A percentile compares a stretch with the other conserved stretches of the same genome.
phyloP scores from a whole-genome alignment of 208 protist genomes.

The Acanthamoeba triangularis region DNA sequence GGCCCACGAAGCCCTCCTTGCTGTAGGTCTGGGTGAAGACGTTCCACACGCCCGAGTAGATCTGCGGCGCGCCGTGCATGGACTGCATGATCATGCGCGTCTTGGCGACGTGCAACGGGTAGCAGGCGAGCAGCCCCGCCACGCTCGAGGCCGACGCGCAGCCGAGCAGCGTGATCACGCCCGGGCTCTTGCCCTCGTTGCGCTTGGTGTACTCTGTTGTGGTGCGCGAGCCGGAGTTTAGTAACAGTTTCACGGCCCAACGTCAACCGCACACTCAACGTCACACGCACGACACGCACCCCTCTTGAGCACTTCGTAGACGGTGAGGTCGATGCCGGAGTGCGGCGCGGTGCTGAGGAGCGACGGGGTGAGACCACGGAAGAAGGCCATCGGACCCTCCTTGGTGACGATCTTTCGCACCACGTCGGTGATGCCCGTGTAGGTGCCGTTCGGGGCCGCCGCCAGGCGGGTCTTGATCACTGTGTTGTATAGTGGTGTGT shows the following conservation, averaged over 20 bases:
- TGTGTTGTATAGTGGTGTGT: too few relatives aligned
- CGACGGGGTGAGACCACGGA: slow-evolving; percentile 78
- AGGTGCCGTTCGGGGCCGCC: slow-evolving; percentile 69
- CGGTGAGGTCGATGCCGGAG: slow-evolving; percentile 79
- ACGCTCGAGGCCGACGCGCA: slow-evolving; percentile 76
- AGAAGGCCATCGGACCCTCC: slow-evolving; percentile 79
- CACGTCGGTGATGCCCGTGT: slow-evolving; percentile 81
- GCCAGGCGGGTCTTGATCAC: slow-evolving; percentile 78
- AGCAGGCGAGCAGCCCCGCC: slow-evolving; percentile 64
- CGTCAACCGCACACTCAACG: neutral
- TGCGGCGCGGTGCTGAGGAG: slow-evolving; percentile 81
- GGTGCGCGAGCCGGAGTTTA: neutral
- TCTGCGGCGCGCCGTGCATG: slow-evolving; percentile 50
- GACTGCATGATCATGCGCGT: slow-evolving; percentile 80
- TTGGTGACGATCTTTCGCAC: slow-evolving; percentile 60
- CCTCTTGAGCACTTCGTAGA: slow-evolving; percentile 81
- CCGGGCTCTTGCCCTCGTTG: slow-evolving; percentile 48
- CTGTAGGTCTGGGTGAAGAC: slow-evolving; percentile 67
- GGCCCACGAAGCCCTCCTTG: slow-evolving; percentile 78
- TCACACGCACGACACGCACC: neutral
- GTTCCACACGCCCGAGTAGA: slow-evolving; percentile 76
- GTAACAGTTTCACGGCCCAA: neutral
- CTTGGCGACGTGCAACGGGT: slow-evolving; percentile 84
- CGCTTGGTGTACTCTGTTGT: slow-evolving; percentile 43
- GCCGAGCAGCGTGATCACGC: neutral